Conservation (phyloP, 805 yeast species). For the Kuraishia piskuri region DNA sequence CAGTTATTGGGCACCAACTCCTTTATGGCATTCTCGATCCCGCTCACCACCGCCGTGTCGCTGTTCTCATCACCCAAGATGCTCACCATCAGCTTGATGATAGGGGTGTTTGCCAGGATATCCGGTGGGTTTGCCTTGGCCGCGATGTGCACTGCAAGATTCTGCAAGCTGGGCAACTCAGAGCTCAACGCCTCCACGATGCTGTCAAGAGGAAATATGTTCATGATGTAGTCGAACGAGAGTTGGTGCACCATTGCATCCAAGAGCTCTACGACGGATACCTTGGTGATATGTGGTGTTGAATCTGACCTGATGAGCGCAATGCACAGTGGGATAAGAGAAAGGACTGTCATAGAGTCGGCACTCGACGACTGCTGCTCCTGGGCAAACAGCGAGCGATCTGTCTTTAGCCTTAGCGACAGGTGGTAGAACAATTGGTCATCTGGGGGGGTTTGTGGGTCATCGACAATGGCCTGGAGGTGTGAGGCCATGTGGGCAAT, state of each 20-base stretch:
- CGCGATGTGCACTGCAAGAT: slow-evolving; percentile 16
- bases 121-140: slow-evolving; percentile 21
- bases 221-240: slow-evolving; percentile 19
- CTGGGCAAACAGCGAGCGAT: neutral
- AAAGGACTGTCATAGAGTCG: neutral
- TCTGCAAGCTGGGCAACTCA: slow-evolving; percentile 16
- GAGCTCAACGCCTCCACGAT: slow-evolving; percentile 21
- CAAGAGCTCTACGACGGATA: slow-evolving; percentile 11
- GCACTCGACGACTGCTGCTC: too few relatives aligned
- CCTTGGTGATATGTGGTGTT: neutral
- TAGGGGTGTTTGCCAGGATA: slow-evolving; percentile 22
- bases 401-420: neutral
- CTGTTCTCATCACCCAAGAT: slow-evolving; percentile 13
- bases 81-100: slow-evolving; percentile 16
- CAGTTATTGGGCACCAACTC: slow-evolving; percentile 15
- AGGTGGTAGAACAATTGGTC: neutral
- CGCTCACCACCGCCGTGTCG: slow-evolving; percentile 13
- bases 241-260: slow-evolving; percentile 17
- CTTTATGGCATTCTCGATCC: slow-evolving; percentile 14
- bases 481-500: neutral
- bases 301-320: neutral
- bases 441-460: neutral
- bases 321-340: neutral
- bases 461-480: neutral
- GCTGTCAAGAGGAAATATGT: slow-evolving; percentile 14